phyloP scores from a whole-genome alignment of 495 filamentous ascomycete species.

The Cladorrhinum samala region DNA sequence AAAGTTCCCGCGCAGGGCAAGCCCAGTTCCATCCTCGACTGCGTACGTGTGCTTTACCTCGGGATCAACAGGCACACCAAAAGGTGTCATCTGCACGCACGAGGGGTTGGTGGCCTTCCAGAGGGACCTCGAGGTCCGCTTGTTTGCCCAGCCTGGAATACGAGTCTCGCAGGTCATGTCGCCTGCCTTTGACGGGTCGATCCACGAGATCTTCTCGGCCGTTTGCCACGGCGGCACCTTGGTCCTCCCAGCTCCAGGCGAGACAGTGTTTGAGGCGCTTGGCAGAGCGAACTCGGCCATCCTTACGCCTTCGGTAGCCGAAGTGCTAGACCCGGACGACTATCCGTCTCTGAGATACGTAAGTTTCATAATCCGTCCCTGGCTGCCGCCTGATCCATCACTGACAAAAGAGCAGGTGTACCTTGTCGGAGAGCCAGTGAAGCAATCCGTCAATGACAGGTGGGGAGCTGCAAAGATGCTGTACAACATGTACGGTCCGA shows the following conservation, averaged over 20 bases:
- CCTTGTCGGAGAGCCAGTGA: constrained; percentile 28
- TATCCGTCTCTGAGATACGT: constrained; percentile 23
- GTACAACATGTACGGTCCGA: constrained; percentile 38
- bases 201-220: constrained; percentile 37
- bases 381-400: too few relatives aligned
- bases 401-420: constrained; percentile 21
- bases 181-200: constrained; percentile 33
- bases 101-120: constrained; percentile 22
- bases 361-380: too few relatives aligned
- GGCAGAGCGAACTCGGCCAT: constrained; percentile 18
- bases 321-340: constrained; percentile 16
- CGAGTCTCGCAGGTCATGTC: constrained; percentile 30
- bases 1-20: too few relatives aligned
- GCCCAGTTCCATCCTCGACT: too few relatives aligned
- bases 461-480: constrained; percentile 19
- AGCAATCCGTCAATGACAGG: constrained; percentile 19
- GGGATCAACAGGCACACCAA: constrained; percentile 31
- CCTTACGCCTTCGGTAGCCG: constrained; percentile 27
- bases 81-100: constrained; percentile 25
- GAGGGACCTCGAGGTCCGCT: constrained; percentile 16
- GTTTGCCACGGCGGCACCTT: constrained; percentile 34
- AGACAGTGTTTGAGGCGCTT: constrained; percentile 21
- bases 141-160: constrained; percentile 23
- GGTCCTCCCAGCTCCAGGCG: constrained; percentile 19
- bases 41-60: constrained; percentile 36